Base-by-base conservation (phyloP, 2,329 filamentous ascomycete genomes). In the Stachybotrys chartarum region DNA sequence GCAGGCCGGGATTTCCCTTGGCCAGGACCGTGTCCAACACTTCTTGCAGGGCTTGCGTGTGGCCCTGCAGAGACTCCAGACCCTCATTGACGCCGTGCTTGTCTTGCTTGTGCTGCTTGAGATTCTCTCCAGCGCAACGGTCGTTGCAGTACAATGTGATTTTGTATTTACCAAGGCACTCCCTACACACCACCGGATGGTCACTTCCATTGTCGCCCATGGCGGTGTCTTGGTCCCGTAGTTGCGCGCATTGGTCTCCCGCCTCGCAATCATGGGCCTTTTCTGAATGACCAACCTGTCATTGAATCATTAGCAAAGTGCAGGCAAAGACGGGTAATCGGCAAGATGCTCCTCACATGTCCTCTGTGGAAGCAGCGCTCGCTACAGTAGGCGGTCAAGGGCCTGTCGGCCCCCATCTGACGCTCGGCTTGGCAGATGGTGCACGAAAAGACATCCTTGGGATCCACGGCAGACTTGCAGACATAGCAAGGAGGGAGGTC, bases 321-420 rank as follows among this genome's bases (percentile, higher is more conserved):
- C 35, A 42, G 5, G 10, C 10, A 42, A 42, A 42, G 10, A 10
- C 35, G 35, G 24, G 24, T 24, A 42, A 10, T 42, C 35, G 3
- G 5, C 5, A 14, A 14, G 5, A 42, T 10, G 35, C 35, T 42
- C 71, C 75, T 63, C 64, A 79, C 78, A 51, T 74, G 71, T 52
- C 70, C 71, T 45, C 70, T 66, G 7, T 70, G 64, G 31, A 67
- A 68, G 58, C 77, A 79, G 30, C 66, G 66, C 7, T 74, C 68
- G 1, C 75, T 76, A 62, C 77, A 79, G 59, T 77, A 80, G 7
- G 77, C 64, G 2, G 72, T 73, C 55, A 75, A 60, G 32, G 64
- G 65, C 52, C 66, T 63, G 10, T 58, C 58, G 4, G 74, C 66
- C 12, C 72, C 71, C 56, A 73, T 68, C 45, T 73, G 66, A 11